Evolutionary conservation across 2,329 filamentous ascomycete genomes (phyloP), one percentile per base, ranked within the genome.

Genomic region (Colletotrichum sp.): DNA sequence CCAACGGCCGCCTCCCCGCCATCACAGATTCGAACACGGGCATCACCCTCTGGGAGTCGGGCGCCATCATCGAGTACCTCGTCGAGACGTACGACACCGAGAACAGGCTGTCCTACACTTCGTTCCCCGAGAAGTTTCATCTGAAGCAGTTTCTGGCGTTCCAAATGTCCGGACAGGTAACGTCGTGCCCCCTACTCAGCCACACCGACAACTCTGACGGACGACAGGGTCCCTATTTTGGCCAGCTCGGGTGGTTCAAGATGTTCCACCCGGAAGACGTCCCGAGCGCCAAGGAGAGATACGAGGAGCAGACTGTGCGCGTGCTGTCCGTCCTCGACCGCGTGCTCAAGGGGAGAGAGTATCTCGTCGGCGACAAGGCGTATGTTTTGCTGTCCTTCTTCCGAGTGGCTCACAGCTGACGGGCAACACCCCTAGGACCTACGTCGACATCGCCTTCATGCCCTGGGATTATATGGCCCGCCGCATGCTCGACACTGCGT

Each of bases 181-280:
- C 36, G 28, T n/a, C 13, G 4, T 8, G 38, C 15, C 28, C 12
- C 7, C 18, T 26, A 13, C 18, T 18, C 4, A 38, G 2, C 2
- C 34, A n/a, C 8, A n/a, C 3, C 60, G 6, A 38, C 32, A 21
- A 13, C 60, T 13, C 24, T 36, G n/a, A 64, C 60, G 21, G 32
- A 38, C 1, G 21, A 3, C 84, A 88, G 78, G 87, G 85, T 1
- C 87, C 86, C 0, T 89, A 88, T 77, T 88, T 80, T 60, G 87
- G 87, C 6, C 85, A 88, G 77, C 76, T 75, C 4, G 78, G 70
- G 9, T 86, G 85, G 84, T 88, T 88, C 80, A 58, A 30, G 16
- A 70, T 78, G 8, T 74, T 61, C 75, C 80, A 83, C 69, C 77
- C 76, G 2, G 82, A 83, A 43, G 72, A 81, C 15, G 70, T 83